Percentiles rank a stretch among this genome's conserved stretches.
phyloP scores from a whole-genome alignment of 2,329 filamentous ascomycete genomes.

The Ophiostoma ips region DNA sequence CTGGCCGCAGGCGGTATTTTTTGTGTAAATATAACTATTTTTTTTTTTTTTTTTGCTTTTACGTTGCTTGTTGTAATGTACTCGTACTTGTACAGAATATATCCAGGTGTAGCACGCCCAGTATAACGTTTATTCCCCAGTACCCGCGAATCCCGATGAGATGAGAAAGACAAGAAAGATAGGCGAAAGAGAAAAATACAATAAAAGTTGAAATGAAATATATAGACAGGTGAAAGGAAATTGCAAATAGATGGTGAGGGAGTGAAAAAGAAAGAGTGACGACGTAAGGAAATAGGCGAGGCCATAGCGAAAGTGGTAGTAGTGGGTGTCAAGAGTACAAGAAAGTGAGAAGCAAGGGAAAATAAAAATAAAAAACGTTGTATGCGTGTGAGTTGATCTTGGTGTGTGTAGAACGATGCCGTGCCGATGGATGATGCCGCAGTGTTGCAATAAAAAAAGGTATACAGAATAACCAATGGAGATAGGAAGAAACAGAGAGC shows the following conservation, averaged over 20 bases:
- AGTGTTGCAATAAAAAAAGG: neutral
- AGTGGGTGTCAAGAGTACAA: conserved; percentile 2
- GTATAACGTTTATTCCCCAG: neutral
- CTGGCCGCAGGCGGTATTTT: too few relatives aligned
- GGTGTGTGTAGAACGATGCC: neutral
- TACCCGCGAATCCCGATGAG: neutral
- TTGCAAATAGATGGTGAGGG: neutral
- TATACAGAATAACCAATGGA: neutral
- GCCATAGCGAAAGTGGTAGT: neutral
- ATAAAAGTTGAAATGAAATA: neutral
- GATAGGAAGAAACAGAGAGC: neutral
- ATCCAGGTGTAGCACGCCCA: neutral
- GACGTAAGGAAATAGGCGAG: neutral
- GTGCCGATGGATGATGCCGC: neutral
- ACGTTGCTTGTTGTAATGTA: neutral
- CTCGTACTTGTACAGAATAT: neutral
- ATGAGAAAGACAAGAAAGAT: neutral
- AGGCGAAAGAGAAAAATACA: neutral
- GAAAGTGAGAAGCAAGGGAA: neutral
- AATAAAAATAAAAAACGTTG: neutral
- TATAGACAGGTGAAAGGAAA: neutral
- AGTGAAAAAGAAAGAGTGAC: too few relatives aligned
- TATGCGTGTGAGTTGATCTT: conserved; percentile 3
- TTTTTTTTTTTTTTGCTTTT: neutral
- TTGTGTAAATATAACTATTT: too few relatives aligned